Evolutionary conservation across 768 basidiomycete genomes (phyloP), one percentile per base, ranked within the genome.

Genomic region (Lentinula guzmanii): DNA sequence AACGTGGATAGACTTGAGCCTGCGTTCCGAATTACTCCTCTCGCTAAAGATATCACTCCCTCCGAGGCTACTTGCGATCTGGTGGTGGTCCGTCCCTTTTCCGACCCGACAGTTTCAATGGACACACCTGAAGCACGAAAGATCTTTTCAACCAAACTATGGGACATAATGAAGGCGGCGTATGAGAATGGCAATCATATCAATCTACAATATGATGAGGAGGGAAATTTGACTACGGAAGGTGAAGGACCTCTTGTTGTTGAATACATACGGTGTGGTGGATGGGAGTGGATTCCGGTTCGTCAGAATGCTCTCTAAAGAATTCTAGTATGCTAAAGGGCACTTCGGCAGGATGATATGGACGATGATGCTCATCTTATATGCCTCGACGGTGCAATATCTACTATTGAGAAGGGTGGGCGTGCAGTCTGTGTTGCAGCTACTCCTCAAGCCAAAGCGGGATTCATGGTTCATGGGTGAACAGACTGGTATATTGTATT

Each of bases 261-360:
- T 0, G 95, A 97, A 71, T 90, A 90, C 66, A 79, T 87, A 55
- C 81, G 93, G 28, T 89, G 86, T 65, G 83, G 82, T 15, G 87
- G 87, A 6, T 95, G 93, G 87, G 86, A 90, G 65, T 97, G 95
- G 95, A 77, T 76, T 45, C 95, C 94, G 18, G 92, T 93, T 68
- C 68, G 86, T 62, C 61, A 39, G 50, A 50, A 18, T 52, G 8
- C 39, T 9, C 18, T 18, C 43, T 33, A 46, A 4, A 41, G 60
- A 24, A 21, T 18, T 24, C n/a, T 6, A 48, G 21, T 9, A 7
- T 9, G 21, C 7, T 45, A 45, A 48, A 48, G 8, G 8, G 21
- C 16, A 18, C 16, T 53, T 61, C 9, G 18, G 51, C 66, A 94
- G 90, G 82, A 86, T 63, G 72, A 78, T 10, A 65, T 67, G 31